Conservation (phyloP, 176 grass and related monocot species). For the Olyra latifolia region DNA sequence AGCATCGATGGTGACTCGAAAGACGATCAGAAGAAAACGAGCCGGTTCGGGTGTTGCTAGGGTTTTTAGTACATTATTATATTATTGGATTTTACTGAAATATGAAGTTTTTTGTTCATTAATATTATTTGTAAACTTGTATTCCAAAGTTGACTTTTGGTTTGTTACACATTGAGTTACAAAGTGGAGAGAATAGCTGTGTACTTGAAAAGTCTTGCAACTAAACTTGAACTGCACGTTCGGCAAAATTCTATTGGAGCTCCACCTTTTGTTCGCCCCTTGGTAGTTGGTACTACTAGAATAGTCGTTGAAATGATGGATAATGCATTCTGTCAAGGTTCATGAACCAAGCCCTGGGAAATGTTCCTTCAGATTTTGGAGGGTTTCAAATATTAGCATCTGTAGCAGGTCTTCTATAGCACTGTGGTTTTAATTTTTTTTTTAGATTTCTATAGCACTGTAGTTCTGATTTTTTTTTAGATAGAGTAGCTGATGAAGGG, state of each 20-base stretch:
- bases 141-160: constrained; percentile 10
- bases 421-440: too few relatives aligned
- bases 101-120: constrained; percentile 3
- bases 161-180: constrained; percentile 35
- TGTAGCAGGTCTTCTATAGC: too few relatives aligned
- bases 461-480: too few relatives aligned
- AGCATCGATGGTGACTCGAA: constrained; percentile 58
- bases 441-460: too few relatives aligned
- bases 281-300: too few relatives aligned
- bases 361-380: too few relatives aligned
- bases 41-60: constrained; percentile 68
- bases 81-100: constrained; percentile 27
- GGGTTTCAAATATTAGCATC: too few relatives aligned
- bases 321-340: too few relatives aligned
- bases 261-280: not conserved
- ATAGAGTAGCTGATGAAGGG: too few relatives aligned
- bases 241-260: not conserved
- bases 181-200: constrained; percentile 28
- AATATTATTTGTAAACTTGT: constrained; percentile 44
- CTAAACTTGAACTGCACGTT: not conserved
- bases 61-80: constrained; percentile 27
- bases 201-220: not conserved
- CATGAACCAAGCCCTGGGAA: too few relatives aligned
- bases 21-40: constrained; percentile 59
- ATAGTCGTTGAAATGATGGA: not conserved